Conservation (phyloP, 2,329 filamentous ascomycete species). For the Reticulascus tulasneorum region DNA sequence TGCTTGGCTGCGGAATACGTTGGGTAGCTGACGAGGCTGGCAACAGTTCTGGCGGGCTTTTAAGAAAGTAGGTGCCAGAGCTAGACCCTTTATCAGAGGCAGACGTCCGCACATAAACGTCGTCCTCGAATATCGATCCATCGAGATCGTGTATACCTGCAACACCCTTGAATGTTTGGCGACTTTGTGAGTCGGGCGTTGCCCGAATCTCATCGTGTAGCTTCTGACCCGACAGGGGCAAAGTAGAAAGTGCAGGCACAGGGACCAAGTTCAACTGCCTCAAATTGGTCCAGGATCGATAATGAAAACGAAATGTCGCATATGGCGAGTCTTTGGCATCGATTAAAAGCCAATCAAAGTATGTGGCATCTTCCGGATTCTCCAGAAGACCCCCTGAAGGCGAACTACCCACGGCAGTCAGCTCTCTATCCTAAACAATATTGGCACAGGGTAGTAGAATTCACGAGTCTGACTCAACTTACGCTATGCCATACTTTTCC, state of each 20-base stretch:
- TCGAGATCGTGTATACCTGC: not conserved
- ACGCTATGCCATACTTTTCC: constrained; percentile 51
- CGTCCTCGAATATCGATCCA: constrained; percentile 1
- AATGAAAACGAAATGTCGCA: constrained; percentile 52
- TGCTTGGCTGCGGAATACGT: constrained; percentile 27
- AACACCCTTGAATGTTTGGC: not conserved
- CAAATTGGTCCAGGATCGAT: constrained; percentile 49
- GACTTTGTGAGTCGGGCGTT: not conserved
- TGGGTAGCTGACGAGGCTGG: constrained; percentile 1
- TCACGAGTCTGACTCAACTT: constrained; percentile 20
- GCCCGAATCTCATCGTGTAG: constrained; percentile 12
- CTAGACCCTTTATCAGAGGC: too few species aligned
- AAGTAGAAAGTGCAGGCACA: not conserved
- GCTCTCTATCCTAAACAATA: too few species aligned
- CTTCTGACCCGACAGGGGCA: too few species aligned
- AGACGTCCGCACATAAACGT: too few species aligned
- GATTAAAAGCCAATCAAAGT: constrained; percentile 48
- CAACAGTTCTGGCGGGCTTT: constrained; percentile 26
- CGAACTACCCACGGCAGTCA: constrained; percentile 32
- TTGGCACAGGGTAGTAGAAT: not conserved
- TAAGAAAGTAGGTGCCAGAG: constrained; percentile 26
- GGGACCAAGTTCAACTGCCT: constrained; percentile 44
- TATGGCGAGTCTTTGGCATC: constrained; percentile 50
- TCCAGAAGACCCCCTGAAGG: constrained; percentile 51
- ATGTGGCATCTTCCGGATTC: constrained; percentile 44